Base-by-base conservation (phyloP, 805 yeast species). In the Nematodospora valgi region DNA sequence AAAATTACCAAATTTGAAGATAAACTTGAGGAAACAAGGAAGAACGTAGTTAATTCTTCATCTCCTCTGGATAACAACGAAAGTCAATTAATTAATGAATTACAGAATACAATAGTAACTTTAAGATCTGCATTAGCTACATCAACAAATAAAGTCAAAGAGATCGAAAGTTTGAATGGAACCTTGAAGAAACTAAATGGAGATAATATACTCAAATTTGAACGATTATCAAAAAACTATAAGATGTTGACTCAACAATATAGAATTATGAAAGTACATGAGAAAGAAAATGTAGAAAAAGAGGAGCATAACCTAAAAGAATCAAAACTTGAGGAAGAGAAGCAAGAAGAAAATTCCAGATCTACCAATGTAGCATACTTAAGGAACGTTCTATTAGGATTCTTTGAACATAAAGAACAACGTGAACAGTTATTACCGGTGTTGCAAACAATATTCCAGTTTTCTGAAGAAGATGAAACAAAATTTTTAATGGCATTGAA, bases 371-470 rank as follows among this genome's bases (percentile, higher is more conserved):
- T 82, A 14, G 86, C 94, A 9, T 91, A 91, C 54, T 70, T 88
- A 34, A 86, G 85, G 56, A 93, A 93, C 53, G 96, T 91, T 2
- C 58, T 91, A n/a, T 63, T 91, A 2, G 97, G 97, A 2, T 93
- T 84, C 54, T 59, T 93, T 36, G 96, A 89, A 51, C 96, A 86
- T 53, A 84, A 75, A 51, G 98, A 91, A n/a, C 97, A 89, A 58
- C 71, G 98, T 40, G 78, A 71, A 19, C 86, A 81, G 55, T 69
- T 91, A 27, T 63, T 93, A 21, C 97, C 98, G 0, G 98, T 93
- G 5, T 66, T 91, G 16, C 75, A 89, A 32, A 79, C 86, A 45
- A 58, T 91, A 34, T 70, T 91, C 40, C 77, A 79, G 36, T 62
- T 91, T 52, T 76, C 71, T 32, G 76, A 74, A 34, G 74, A 70